These are phyloP conservation scores for Chloranthus sessilifolius DNA, from an alignment of 164 flowering plant species.

Conservation along the genomic window DNA sequence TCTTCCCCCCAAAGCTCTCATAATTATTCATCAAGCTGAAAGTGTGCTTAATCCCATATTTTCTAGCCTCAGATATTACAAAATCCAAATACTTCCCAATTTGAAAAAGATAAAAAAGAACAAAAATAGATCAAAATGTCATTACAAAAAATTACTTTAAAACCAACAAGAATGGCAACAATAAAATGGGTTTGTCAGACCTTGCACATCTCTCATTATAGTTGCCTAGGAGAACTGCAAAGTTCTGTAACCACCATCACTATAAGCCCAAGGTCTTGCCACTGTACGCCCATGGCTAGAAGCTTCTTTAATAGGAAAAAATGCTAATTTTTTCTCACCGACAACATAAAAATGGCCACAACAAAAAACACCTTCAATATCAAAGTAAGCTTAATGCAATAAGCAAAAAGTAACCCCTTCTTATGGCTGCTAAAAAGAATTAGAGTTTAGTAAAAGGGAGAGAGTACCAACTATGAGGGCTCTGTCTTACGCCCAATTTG, in stretches of 20 bases:
- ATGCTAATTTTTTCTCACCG: too few relatives aligned
- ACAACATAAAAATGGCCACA: too few relatives aligned
- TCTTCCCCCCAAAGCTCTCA: slow-evolving; percentile 59
- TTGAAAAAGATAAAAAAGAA: not conserved
- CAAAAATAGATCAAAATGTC: not conserved
- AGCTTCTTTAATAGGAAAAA: slow-evolving; percentile 66
- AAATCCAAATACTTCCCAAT: slow-evolving; percentile 43
- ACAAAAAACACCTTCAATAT: too few relatives aligned
- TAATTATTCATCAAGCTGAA: slow-evolving; percentile 73
- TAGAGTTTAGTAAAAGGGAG: too few relatives aligned
- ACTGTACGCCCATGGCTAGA: slow-evolving; percentile 49
- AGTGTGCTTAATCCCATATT: slow-evolving; percentile 53
- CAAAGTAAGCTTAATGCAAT: too few relatives aligned
- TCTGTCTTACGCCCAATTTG: too few relatives aligned
- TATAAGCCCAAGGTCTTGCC: slow-evolving; percentile 84
- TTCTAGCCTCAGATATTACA: slow-evolving; percentile 69
- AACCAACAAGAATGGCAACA: not conserved
- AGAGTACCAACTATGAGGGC: too few relatives aligned
- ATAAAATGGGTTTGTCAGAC: slow-evolving; percentile 24
- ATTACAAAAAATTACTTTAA: too few relatives aligned
- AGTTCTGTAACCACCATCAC: slow-evolving; percentile 57
- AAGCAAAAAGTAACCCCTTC: too few relatives aligned
- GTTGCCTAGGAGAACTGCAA: slow-evolving; percentile 72
- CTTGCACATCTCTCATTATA: slow-evolving; percentile 80
- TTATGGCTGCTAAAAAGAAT: too few relatives aligned